These are phyloP conservation scores for Silene latifolia DNA, from an alignment of 148 eudicot species.

Conservation along the genomic window DNA sequence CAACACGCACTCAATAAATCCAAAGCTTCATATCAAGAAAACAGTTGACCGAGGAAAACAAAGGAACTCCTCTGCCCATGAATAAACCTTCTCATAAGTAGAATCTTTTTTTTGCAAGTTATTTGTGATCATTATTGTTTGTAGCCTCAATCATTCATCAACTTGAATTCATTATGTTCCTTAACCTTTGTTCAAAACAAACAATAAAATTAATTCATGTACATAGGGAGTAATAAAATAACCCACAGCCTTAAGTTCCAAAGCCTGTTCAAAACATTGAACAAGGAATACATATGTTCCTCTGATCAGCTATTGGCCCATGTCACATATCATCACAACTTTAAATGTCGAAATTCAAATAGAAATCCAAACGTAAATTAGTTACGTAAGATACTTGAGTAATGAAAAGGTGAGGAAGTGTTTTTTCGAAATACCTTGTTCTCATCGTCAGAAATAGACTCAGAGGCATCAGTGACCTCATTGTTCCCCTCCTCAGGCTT, in stretches of 20 bases:
- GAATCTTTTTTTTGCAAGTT: not conserved
- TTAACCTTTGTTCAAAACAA: not conserved
- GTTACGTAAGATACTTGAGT: too few relatives aligned
- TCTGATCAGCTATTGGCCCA: not conserved
- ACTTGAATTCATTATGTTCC: not conserved
- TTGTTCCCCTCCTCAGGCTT: slow-evolving; percentile 38
- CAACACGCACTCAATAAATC: slow-evolving; percentile 14
- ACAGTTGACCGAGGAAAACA: not conserved
- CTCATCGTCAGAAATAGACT: slow-evolving; percentile 30
- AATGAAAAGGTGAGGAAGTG: not conserved
- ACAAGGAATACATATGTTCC: not conserved
- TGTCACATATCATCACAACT: not conserved
- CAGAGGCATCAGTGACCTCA: slow-evolving; percentile 34
- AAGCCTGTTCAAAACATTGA: not conserved
- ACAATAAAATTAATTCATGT: not conserved
- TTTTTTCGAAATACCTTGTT: slow-evolving; percentile 40
- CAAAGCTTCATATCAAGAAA: slow-evolving; percentile 7
- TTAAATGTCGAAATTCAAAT: not conserved
- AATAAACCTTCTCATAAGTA: too few relatives aligned
- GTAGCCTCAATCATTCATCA: not conserved
- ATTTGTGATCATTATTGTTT: not conserved
- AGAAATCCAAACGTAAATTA: not conserved
- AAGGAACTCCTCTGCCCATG: not conserved
- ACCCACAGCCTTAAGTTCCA: not conserved
- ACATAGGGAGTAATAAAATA: not conserved